phyloP scores from a whole-genome alignment of 2,329 filamentous ascomycete genomes.

The Pezicula rhizophila region DNA sequence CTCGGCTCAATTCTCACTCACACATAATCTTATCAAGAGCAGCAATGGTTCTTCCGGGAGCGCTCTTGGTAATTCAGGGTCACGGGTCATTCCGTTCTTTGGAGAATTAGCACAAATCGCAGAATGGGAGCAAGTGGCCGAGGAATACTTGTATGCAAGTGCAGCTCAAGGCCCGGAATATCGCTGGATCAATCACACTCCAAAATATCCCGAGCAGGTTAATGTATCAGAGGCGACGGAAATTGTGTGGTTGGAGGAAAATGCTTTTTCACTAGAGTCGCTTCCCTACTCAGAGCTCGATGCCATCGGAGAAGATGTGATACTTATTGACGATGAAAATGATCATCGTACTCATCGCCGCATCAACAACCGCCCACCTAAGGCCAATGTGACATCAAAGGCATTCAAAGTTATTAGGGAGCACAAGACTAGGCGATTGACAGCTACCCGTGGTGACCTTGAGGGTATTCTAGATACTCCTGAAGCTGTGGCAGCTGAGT shows the following conservation, averaged over 20 bases:
- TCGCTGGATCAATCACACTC: conserved; percentile 33
- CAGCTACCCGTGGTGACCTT: conserved; percentile 18
- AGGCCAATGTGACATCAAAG: neutral
- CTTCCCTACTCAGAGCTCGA: conserved; percentile 37
- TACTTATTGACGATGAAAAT: neutral
- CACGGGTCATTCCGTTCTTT: conserved; percentile 22
- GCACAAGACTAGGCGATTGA: conserved; percentile 16
- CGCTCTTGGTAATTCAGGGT: neutral
- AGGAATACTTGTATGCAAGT: conserved; percentile 27
- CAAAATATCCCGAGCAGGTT: conserved; percentile 10
- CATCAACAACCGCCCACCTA: neutral
- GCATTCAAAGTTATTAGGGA: neutral
- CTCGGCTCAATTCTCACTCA: conserved; percentile 20
- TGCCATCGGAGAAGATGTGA: conserved; percentile 7
- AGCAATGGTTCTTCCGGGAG: conserved; percentile 7
- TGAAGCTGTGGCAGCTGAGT: conserved; percentile 8
- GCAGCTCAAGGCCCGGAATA: conserved; percentile 31
- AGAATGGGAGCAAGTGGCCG: conserved; percentile 39
- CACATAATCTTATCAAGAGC: conserved; percentile 27
- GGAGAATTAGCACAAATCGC: conserved; percentile 34
- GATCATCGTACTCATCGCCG: neutral
- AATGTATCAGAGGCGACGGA: conserved; percentile 11
- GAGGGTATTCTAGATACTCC: conserved; percentile 16
- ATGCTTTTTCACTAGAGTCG: conserved; percentile 35
- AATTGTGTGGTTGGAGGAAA: conserved; percentile 33